Conservation (phyloP, 1,284 basidiomycete genomes). For the Marasmius oreades region DNA sequence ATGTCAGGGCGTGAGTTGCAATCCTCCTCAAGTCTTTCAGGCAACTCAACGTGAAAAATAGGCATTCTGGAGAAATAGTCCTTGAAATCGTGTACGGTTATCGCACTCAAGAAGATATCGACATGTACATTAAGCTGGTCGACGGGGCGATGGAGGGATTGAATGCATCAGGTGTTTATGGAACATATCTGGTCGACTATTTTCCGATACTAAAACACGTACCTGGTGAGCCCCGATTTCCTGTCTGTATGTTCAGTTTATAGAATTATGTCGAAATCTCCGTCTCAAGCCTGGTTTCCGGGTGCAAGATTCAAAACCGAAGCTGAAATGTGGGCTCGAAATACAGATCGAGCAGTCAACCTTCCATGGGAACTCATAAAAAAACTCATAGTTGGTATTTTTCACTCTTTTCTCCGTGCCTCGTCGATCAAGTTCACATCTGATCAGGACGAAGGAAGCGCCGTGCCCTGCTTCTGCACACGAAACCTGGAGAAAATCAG, state of each 20-base stretch:
- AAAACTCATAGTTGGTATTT: background rate
- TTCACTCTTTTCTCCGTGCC: background rate
- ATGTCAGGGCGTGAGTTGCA: too few relatives aligned
- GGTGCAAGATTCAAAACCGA: background rate
- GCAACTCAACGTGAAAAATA: background rate
- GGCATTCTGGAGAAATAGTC: background rate
- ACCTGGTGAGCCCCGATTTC: background rate
- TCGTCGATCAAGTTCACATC: background rate
- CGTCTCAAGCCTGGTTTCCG: background rate
- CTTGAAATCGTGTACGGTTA: background rate
- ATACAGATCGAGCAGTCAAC: background rate
- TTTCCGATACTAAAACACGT: background rate
- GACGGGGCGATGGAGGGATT: background rate
- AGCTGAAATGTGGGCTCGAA: background rate
- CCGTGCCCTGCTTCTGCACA: background rate
- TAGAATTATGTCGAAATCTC: background rate
- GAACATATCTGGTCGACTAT: background rate
- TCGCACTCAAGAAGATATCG: background rate
- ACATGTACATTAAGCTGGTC: background rate
- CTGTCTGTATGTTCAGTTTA: too few relatives aligned
- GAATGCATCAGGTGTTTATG: background rate
- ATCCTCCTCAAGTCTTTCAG: background rate
- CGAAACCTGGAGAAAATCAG: background rate
- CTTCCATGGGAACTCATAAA: background rate
- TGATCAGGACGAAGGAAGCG: background rate